Evolutionary conservation across 2,329 filamentous ascomycete genomes (phyloP).

Genomic region (Blastomyces parvus): DNA sequence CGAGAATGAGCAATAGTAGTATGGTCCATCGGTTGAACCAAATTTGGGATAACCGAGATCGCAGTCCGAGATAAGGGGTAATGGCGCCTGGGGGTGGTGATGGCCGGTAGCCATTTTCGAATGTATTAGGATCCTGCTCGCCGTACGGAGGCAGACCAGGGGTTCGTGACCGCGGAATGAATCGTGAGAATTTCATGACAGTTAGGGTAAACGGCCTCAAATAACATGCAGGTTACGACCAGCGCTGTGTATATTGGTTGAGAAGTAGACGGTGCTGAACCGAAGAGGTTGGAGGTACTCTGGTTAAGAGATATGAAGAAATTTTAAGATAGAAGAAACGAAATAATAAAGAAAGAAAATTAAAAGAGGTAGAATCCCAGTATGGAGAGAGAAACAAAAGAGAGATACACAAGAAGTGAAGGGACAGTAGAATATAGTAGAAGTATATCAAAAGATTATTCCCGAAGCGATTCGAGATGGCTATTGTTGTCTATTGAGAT

Average conservation of each 20-base stretch:
- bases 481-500: constrained; percentile 9
- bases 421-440: constrained; percentile 10
- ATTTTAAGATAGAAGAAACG: constrained; percentile 15
- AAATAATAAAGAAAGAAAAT: constrained; percentile 16
- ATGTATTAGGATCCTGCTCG: constrained; percentile 27
- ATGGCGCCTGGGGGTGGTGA: constrained; percentile 55
- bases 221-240: constrained; percentile 5
- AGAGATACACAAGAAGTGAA: constrained; percentile 14
- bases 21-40: constrained; percentile 98
- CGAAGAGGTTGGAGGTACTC: neutral
- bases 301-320: neutral
- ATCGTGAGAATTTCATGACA: constrained; percentile 28
- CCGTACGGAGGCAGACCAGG: constrained; percentile 35
- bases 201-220: neutral
- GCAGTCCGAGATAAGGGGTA: constrained; percentile 86
- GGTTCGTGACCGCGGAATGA: constrained; percentile 25
- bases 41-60: constrained; percentile 81
- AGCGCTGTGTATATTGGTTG: constrained; percentile 7
- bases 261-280: neutral
- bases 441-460: constrained; percentile 10
- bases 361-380: constrained; percentile 9
- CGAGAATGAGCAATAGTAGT: constrained; percentile 73
- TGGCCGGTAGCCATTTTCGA: constrained; percentile 45
- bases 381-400: constrained; percentile 10
- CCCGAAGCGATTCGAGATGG: constrained; percentile 7